Evolutionary conservation across 345 rosid species (phyloP).

Genomic region (Eutrema yunnanense): DNA sequence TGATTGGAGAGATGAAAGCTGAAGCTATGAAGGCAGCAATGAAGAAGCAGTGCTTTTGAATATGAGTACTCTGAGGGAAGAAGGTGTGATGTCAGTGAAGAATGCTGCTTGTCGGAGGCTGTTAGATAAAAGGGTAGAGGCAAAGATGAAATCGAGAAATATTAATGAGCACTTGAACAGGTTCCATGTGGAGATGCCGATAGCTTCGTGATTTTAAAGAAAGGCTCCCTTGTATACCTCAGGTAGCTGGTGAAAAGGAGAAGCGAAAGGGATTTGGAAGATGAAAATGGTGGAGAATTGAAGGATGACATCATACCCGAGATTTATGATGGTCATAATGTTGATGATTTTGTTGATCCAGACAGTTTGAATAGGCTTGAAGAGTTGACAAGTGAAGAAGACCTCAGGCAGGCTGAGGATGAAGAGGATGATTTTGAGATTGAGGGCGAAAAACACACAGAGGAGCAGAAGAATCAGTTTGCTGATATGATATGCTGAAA

Average conservation of each 20-base stretch:
- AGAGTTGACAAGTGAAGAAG: slow-evolving; percentile 79
- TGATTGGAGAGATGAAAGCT: slow-evolving; percentile 71
- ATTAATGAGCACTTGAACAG: slow-evolving; percentile 75
- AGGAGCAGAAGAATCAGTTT: slow-evolving; percentile 54
- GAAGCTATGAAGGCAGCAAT: slow-evolving; percentile 66
- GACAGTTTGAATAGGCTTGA: slow-evolving; percentile 69
- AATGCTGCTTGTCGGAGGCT: slow-evolving; percentile 87
- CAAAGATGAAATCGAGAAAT: slow-evolving; percentile 90
- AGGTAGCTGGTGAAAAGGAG: slow-evolving; percentile 60
- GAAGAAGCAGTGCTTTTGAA: slow-evolving; percentile 61
- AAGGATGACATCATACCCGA: slow-evolving; percentile 84
- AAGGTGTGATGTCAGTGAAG: slow-evolving; percentile 74
- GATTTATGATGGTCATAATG: slow-evolving; percentile 91
- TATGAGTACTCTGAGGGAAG: slow-evolving; percentile 81
- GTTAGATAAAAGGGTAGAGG: slow-evolving; percentile 73
- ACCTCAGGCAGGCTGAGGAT: slow-evolving; percentile 47
- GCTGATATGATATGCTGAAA: slow-evolving; percentile 32
- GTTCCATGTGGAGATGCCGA: slow-evolving; percentile 77
- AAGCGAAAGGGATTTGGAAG: slow-evolving; percentile 73
- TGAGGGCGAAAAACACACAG: slow-evolving; percentile 41
- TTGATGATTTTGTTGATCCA: slow-evolving; percentile 54
- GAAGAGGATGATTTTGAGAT: slow-evolving; percentile 33
- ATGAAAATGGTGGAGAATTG: slow-evolving; percentile 93
- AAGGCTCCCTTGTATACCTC: slow-evolving; percentile 66
- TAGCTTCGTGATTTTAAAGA: slow-evolving; percentile 70